Evolutionary conservation across 148 eudicot genomes (phyloP).

Genomic region (Polygonum maritimum): DNA sequence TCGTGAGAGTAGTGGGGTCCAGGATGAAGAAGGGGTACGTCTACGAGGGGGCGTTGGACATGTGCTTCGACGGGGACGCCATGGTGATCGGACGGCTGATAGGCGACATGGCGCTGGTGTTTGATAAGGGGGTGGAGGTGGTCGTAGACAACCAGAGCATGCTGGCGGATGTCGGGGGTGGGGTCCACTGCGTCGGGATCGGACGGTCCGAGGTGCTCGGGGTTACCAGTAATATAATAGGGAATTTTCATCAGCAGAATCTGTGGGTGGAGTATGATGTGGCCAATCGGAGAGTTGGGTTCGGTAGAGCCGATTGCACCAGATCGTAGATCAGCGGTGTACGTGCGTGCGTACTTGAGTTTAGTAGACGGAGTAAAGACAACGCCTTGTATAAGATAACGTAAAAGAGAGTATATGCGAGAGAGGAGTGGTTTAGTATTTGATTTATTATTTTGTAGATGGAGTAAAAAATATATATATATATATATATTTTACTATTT

Average conservation of each 20-base stretch:
- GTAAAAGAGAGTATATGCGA: background rate
- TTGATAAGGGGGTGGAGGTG: slow-evolving; percentile 7
- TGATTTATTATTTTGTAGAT: background rate
- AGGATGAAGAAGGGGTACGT: slow-evolving; percentile 8
- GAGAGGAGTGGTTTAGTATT: background rate
- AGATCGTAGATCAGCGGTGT: background rate
- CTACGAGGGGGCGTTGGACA: background rate
- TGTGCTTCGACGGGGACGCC: background rate
- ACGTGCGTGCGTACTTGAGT: background rate
- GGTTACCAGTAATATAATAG: background rate
- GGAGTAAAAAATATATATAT: background rate
- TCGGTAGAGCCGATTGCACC: slow-evolving; percentile 3
- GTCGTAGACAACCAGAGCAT: background rate
- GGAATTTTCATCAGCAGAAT: slow-evolving; percentile 6
- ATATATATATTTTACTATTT: background rate
- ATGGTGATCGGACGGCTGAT: background rate
- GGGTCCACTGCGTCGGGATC: slow-evolving; percentile 8
- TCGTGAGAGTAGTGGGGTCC: background rate
- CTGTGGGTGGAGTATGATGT: slow-evolving; percentile 1
- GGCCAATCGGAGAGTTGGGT: slow-evolving; percentile 3
- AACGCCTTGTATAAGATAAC: background rate
- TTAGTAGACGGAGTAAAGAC: background rate
- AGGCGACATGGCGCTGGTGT: slow-evolving; percentile 8
- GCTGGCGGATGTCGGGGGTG: background rate
- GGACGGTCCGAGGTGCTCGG: slow-evolving; percentile 5